A percentile compares a stretch with the other conserved stretches of the same genome.
phyloP scores from a whole-genome alignment of 202 grass and related monocot genomes.

The Digitaria exilis region DNA sequence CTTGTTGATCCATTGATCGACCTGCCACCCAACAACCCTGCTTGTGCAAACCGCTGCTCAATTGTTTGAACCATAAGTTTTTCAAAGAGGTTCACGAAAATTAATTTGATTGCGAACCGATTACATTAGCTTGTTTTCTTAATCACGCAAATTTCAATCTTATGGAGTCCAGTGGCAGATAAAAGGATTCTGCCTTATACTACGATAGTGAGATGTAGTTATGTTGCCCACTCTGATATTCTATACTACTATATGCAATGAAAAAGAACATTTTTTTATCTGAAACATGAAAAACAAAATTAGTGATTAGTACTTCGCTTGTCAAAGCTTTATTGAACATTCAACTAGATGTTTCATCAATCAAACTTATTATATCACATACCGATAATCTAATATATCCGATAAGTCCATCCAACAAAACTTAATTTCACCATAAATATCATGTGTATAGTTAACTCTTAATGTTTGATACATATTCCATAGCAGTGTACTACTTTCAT shows the following conservation, averaged over 20 bases:
- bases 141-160: neutral
- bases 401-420: neutral
- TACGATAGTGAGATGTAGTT: neutral
- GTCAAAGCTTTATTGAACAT: neutral
- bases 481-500: neutral
- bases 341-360: too few species aligned
- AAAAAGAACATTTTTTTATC: neutral
- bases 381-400: neutral
- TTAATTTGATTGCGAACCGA: neutral
- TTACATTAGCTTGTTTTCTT: neutral
- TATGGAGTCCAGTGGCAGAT: neutral
- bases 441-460: too few species aligned
- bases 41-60: neutral
- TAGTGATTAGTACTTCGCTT: neutral
- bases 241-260: neutral
- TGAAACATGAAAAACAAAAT: neutral
- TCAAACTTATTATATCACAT: neutral
- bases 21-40: neutral
- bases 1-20: neutral
- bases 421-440: neutral
- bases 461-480: neutral
- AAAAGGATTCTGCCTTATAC: neutral
- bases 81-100: neutral
- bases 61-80: neutral
- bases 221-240: neutral